phyloP scores from a whole-genome alignment of 345 rosid genomes.

The Psidium guajava region DNA sequence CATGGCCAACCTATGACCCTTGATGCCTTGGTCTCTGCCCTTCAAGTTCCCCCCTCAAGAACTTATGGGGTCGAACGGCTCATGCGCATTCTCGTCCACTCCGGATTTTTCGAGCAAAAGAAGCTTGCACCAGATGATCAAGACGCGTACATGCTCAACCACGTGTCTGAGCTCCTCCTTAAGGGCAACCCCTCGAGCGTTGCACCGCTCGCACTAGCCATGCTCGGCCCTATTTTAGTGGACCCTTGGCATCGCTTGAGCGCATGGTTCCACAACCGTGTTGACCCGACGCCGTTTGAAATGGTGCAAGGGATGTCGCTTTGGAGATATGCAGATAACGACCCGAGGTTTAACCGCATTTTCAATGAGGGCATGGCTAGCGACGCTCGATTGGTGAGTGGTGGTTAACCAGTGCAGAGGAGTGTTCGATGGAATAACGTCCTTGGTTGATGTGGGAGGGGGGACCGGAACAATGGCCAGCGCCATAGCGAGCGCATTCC shows the following conservation, averaged over 20 bases:
- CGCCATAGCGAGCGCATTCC: slow-evolving; percentile 7
- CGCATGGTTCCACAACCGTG: slow-evolving; percentile 12
- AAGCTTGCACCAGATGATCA: neutral
- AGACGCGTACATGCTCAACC: slow-evolving; percentile 11
- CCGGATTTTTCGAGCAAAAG: slow-evolving; percentile 10
- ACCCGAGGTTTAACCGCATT: neutral
- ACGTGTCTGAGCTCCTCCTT: slow-evolving; percentile 8
- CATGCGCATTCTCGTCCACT: slow-evolving; percentile 23
- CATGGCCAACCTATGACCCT: slow-evolving; percentile 26
- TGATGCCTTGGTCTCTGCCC: slow-evolving; percentile 4
- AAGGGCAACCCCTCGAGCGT: neutral
- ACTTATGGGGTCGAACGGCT: slow-evolving; percentile 1
- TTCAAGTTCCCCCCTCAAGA: slow-evolving; percentile 8
- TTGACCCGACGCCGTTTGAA: slow-evolving; percentile 3
- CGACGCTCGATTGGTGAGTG: slow-evolving; percentile 6
- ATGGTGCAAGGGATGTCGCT: neutral
- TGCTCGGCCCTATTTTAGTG: slow-evolving; percentile 4
- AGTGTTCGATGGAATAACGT: slow-evolving; percentile 8
- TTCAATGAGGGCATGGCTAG: slow-evolving; percentile 20
- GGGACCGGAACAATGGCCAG: slow-evolving; percentile 10
- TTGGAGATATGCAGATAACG: neutral
- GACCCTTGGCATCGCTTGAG: slow-evolving; percentile 9
- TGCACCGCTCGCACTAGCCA: neutral
- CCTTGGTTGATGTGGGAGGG: slow-evolving; percentile 20
- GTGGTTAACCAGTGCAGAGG: neutral